Percentiles rank a stretch among this genome's conserved stretches.
Conservation (phyloP, 2,329 filamentous ascomycete species). For the Neofusicoccum sp. region DNA sequence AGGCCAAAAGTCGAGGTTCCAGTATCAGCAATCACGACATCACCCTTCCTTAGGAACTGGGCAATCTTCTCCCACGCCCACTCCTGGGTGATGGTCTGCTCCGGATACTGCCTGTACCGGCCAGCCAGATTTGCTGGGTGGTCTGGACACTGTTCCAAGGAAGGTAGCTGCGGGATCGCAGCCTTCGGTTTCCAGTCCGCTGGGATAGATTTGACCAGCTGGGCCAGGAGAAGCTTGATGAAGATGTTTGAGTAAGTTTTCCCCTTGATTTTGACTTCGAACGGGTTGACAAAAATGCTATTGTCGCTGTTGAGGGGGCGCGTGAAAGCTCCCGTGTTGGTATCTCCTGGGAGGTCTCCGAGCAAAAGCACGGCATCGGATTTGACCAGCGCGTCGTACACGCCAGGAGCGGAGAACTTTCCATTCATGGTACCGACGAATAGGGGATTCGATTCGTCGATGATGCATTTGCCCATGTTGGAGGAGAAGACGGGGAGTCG, state of each 20-base stretch:
- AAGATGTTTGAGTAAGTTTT: constrained; percentile 31
- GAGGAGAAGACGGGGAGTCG: constrained; percentile 39
- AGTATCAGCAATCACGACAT: constrained; percentile 43
- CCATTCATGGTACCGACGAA: constrained; percentile 45
- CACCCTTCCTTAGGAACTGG: constrained; percentile 36
- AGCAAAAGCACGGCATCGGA: constrained; percentile 40
- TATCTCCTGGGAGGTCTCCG: constrained; percentile 43
- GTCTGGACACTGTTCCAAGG: not conserved
- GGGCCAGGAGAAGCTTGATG: constrained; percentile 38
- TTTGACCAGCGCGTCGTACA: constrained; percentile 35
- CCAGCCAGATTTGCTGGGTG: not conserved
- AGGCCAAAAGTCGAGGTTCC: constrained; percentile 42
- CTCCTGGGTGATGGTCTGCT: constrained; percentile 42
- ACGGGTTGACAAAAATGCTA: constrained; percentile 38
- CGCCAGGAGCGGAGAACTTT: constrained; percentile 35
- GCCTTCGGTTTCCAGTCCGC: not conserved
- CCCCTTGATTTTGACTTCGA: constrained; percentile 36
- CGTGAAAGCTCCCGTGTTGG: constrained; percentile 44
- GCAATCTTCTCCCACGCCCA: constrained; percentile 44
- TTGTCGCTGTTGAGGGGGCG: constrained; percentile 31
- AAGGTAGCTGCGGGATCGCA: constrained; percentile 6
- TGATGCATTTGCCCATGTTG: constrained; percentile 44
- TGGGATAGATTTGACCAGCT: constrained; percentile 29
- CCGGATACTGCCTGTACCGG: not conserved
- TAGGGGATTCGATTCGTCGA: constrained; percentile 42